Conservation (phyloP, 306 rosid genomes). For the Astragalus glycyphyllos region DNA sequence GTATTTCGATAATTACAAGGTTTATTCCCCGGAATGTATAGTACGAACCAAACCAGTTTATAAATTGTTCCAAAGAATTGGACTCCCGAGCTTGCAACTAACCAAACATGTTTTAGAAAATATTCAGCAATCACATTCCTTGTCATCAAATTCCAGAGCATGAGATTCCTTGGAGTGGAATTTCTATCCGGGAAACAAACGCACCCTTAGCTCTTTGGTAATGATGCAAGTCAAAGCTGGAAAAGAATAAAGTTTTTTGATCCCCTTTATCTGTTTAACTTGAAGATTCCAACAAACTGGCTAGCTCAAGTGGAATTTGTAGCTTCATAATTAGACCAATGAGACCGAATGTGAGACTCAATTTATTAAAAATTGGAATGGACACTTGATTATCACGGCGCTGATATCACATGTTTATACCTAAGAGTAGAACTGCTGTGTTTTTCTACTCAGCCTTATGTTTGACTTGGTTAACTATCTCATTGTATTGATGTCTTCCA, state of each 20-base stretch:
- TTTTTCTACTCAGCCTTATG: not conserved
- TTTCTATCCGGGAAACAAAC: too few species aligned
- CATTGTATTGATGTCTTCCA: not conserved
- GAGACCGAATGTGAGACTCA: not conserved
- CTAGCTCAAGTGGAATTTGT: constrained; percentile 13
- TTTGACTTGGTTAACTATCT: not conserved
- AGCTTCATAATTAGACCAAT: constrained; percentile 13
- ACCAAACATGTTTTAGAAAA: too few species aligned
- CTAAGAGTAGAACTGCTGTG: not conserved
- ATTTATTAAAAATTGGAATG: not conserved
- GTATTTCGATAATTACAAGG: too few species aligned
- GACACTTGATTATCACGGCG: not conserved
- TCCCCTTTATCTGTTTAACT: constrained; percentile 17
- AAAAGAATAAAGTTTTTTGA: not conserved
- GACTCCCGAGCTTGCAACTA: too few species aligned
- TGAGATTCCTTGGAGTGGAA: too few species aligned
- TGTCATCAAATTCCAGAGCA: too few species aligned
- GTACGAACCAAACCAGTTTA: too few species aligned
- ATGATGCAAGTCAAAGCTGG: constrained; percentile 26
- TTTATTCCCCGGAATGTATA: too few species aligned
- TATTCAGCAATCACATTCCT: too few species aligned
- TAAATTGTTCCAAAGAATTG: too few species aligned
- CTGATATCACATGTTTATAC: not conserved
- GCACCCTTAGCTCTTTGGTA: constrained; percentile 15
- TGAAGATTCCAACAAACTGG: not conserved